phyloP scores from a whole-genome alignment of 2,329 filamentous ascomycete species.

The Emergomyces pasteurianus region DNA sequence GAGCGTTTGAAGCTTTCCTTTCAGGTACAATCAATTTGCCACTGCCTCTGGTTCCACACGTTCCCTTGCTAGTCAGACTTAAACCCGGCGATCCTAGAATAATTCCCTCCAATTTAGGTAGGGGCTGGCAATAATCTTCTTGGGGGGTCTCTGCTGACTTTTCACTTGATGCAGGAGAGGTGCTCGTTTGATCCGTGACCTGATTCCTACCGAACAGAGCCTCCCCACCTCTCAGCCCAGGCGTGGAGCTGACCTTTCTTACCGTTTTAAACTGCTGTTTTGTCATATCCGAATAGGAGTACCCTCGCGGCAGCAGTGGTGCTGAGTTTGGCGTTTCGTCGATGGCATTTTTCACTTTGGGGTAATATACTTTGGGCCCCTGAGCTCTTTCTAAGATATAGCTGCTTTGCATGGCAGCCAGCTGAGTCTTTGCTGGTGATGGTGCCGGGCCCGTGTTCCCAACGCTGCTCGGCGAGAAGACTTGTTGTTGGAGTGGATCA shows the following conservation, averaged over 20 bases:
- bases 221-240: not conserved
- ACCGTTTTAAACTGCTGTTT: not conserved
- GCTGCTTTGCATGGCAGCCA: not conserved
- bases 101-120: not conserved
- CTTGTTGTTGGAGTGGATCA: not conserved
- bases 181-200: not conserved
- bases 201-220: not conserved
- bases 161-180: not conserved
- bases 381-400: not conserved
- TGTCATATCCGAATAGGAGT: not conserved
- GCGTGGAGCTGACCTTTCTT: not conserved
- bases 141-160: not conserved
- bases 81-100: not conserved
- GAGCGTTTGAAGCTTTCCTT: not conserved
- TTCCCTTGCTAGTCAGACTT: not conserved
- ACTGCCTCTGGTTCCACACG: not conserved
- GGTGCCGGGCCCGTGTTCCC: not conserved
- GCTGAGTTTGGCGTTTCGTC: not conserved
- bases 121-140: not conserved
- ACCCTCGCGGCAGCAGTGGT: not conserved
- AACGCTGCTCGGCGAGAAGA: not conserved
- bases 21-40: not conserved
- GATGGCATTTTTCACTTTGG: not conserved
- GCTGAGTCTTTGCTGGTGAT: not conserved
- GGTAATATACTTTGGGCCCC: not conserved